Conservation (phyloP, 2,329 filamentous ascomycete species). For the Parafenestella ontariensis region DNA sequence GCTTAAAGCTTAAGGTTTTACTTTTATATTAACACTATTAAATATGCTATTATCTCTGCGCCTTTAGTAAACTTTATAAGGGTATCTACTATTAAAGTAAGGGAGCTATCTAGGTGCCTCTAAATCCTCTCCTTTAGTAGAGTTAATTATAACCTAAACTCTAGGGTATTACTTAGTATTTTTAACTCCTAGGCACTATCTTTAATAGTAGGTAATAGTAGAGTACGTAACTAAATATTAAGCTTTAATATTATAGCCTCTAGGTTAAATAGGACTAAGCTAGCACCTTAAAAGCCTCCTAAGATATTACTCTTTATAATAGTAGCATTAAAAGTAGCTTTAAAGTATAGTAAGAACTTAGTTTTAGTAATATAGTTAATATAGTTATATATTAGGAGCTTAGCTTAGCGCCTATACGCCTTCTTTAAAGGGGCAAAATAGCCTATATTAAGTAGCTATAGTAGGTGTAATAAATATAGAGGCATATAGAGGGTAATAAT, state of each 20-base stretch:
- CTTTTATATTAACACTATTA: not conserved
- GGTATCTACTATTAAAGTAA: not conserved
- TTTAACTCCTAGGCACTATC: constrained; percentile 7
- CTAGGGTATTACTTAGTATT: constrained; percentile 17
- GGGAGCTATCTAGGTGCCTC: not conserved
- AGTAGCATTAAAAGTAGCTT: constrained; percentile 28
- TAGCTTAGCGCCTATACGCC: not conserved
- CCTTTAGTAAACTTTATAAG: constrained; percentile 3
- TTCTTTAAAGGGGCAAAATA: too few relatives aligned
- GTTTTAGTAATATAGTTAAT: not conserved
- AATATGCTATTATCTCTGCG: not conserved
- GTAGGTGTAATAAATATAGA: not conserved
- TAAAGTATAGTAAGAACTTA: constrained; percentile 27
- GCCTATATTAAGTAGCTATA: not conserved
- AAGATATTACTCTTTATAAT: constrained; percentile 38
- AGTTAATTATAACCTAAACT: constrained; percentile 12
- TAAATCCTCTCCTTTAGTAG: constrained; percentile 8
- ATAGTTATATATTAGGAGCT: not conserved
- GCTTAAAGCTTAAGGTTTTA: not conserved
- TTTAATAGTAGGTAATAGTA: constrained; percentile 3
- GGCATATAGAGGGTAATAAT: constrained; percentile 5
- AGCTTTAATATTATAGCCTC: constrained; percentile 21
- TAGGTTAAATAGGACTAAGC: constrained; percentile 42
- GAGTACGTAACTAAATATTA: constrained; percentile 23
- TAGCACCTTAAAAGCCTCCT: constrained; percentile 38